Percentiles rank a stretch among this genome's conserved stretches.
These are phyloP conservation scores for Martiniozyma asiatica DNA, from an alignment of 1,139 yeast genomes.

Conservation along the genomic window DNA sequence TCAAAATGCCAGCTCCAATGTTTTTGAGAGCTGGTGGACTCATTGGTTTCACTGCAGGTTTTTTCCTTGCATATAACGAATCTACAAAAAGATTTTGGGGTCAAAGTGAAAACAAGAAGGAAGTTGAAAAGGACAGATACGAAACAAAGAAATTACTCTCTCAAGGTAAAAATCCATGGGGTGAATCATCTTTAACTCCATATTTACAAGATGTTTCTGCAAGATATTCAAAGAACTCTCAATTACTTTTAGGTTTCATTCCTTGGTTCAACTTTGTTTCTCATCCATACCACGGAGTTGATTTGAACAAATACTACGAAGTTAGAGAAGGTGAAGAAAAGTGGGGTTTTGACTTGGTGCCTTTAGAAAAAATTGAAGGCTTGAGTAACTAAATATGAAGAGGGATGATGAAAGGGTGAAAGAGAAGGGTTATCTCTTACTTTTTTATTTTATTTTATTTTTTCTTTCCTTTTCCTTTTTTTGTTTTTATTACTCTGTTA, in stretches of 20 bases:
- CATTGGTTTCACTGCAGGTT: conserved; percentile 63
- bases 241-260: conserved; percentile 45
- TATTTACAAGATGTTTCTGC: conserved; percentile 69
- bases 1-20: conserved; percentile 44
- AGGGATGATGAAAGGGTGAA: no score
- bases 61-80: conserved; percentile 51
- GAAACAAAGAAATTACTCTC: conserved; percentile 61
- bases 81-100: conserved; percentile 73
- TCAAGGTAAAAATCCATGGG: conserved; percentile 58
- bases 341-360: conserved; percentile 23
- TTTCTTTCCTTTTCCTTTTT: no score
- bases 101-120: conserved; percentile 59
- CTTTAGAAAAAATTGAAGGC: conserved; percentile 21
- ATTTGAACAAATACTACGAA: conserved; percentile 57
- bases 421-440: no score
- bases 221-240: conserved; percentile 70
- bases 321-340: conserved; percentile 33
- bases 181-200: conserved; percentile 40
- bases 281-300: conserved; percentile 80
- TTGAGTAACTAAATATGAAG: conserved; percentile 8
- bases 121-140: conserved; percentile 61
- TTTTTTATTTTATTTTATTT: no score
- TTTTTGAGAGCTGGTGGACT: conserved; percentile 48
- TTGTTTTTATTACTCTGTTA: no score
- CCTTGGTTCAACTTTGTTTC: conserved; percentile 80